These are phyloP conservation scores for Lobosporangium transversale DNA, from an alignment of 192 early-diverging fungal species.

Conservation along the genomic window DNA sequence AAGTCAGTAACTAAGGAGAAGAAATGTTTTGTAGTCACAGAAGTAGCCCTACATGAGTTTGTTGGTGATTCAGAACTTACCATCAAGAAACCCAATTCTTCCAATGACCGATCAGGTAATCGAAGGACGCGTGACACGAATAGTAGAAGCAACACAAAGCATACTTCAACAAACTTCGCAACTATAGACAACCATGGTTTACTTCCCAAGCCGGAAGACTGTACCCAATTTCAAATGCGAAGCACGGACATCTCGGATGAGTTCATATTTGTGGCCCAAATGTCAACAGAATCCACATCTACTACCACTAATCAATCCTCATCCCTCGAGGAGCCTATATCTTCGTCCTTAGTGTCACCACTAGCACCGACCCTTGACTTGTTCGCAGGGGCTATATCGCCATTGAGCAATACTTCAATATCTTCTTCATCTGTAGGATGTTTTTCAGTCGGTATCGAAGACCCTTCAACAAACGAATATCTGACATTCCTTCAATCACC, in stretches of 20 bases:
- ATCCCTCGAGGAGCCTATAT: not conserved
- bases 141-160: no score
- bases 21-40: slow-evolving; percentile 15
- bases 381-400: no score
- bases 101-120: not conserved
- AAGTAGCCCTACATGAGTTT: slow-evolving; percentile 28
- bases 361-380: not conserved
- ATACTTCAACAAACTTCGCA: not conserved
- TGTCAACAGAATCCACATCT: not conserved
- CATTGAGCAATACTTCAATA: not conserved
- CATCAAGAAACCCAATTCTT: not conserved
- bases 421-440: not conserved
- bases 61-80: slow-evolving; percentile 8
- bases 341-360: not conserved
- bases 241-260: not conserved
- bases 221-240: not conserved
- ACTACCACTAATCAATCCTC: not conserved
- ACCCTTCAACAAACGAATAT: no score
- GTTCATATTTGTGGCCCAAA: not conserved
- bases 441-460: not conserved
- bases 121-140: not conserved
- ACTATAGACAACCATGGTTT: not conserved
- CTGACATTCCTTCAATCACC: no score
- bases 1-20: no score
- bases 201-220: not conserved